Conservation (phyloP, 1,284 basidiomycete species). For the Microbotryum saponariae region DNA sequence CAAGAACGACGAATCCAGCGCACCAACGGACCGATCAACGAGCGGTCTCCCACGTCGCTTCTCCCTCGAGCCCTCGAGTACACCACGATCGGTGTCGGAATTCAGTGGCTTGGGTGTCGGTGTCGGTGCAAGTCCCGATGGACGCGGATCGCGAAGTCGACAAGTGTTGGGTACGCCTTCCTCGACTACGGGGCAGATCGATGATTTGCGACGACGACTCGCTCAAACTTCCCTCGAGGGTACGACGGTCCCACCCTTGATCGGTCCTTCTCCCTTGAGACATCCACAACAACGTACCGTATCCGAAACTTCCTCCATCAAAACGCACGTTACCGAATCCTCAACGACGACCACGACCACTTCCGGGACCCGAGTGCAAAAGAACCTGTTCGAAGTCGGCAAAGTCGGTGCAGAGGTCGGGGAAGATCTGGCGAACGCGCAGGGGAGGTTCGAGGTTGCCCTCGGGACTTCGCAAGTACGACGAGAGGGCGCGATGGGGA, state of each 20-base stretch:
- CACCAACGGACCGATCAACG: slow-evolving; percentile 6
- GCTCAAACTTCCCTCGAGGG: slow-evolving; percentile 4
- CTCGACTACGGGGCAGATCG: slow-evolving; percentile 34
- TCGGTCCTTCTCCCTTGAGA: too few relatives aligned
- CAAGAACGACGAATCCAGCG: too few relatives aligned
- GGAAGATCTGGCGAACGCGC: slow-evolving; percentile 31
- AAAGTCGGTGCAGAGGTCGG: slow-evolving; percentile 31
- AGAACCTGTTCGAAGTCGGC: slow-evolving; percentile 31
- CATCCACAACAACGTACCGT: too few relatives aligned
- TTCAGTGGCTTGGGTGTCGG: too few relatives aligned
- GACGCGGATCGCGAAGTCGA: too few relatives aligned
- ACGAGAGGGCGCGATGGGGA: neutral
- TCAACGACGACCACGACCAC: neutral
- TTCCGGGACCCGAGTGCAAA: slow-evolving; percentile 27
- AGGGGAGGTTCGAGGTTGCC: slow-evolving; percentile 31
- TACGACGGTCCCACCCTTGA: too few relatives aligned
- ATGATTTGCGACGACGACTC: slow-evolving; percentile 63
- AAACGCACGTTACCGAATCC: slow-evolving; percentile 1
- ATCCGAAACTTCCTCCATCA: too few relatives aligned
- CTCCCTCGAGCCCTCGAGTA: slow-evolving; percentile 7
- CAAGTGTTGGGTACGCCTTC: too few relatives aligned
- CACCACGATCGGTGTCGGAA: too few relatives aligned
- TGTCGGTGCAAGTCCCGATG: too few relatives aligned
- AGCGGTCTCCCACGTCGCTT: slow-evolving; percentile 3
- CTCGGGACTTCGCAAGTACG: too few relatives aligned